Base-by-base conservation (phyloP, 2,329 filamentous ascomycete genomes). In the Gyromitra esculenta region DNA sequence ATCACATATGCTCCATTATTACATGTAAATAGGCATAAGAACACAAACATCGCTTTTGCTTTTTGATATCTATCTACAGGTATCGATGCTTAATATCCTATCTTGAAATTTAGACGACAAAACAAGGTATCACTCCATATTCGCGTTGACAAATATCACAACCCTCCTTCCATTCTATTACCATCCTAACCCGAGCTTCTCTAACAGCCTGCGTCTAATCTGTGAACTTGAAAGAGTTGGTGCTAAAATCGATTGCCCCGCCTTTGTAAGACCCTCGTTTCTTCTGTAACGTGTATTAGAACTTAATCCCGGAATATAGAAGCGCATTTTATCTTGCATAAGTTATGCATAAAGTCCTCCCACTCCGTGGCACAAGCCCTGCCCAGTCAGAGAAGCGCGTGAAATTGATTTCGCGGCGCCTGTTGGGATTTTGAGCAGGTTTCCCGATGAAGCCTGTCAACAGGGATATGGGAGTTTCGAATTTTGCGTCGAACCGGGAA, bases 191-290 rank as follows among this genome's bases (percentile, higher is more conserved):
- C n/a, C 7, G 18, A 35, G 21, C 9, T 37, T 69, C 21, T 13
- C 52, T 60, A 50, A 48, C n/a, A 39, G 31, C 25, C 41, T 41
- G 31, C 41, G 45, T 79, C 85, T 89, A 97, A 81, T 97, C 92
- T 1, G 97, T 94, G 84, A 99, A 99, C 86, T 97, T 97, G 86
- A 97, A 92, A 75, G 92, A 91, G 85, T 95, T 91, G 21, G 91
- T 90, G 13, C 87, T 85, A 68, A 95, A 92, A 83, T 99, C 94
- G 81, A 99, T 97, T 67, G 88, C 85, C 5, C 96, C 96, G 57
- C 96, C 96, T 62, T 92, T 90, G 87, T 97, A 99, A 80, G 91
- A 93, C 65, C 96, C 96, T 81, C 90, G 88, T 88, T 94, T 94
- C 88, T 94, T 96, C 88, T 81, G 57, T 69, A 52, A 43, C 62